Conservation (phyloP, 306 rosid genomes). For the Nissolia schottii region DNA sequence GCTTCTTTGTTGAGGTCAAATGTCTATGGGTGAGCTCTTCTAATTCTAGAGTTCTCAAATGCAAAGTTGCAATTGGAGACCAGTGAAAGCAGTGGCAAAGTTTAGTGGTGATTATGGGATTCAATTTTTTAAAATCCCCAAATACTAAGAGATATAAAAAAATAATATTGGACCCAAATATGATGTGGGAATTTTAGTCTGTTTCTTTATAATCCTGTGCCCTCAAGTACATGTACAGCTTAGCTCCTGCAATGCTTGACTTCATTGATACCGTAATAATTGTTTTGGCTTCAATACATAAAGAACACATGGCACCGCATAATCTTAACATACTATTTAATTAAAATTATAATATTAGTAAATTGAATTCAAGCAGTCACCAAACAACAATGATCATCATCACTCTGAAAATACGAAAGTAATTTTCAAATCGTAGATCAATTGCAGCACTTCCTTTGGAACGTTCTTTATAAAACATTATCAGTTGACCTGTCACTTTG, state of each 20-base stretch:
- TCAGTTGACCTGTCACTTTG: not conserved
- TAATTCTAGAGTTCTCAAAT: not conserved
- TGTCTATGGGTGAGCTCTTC: not conserved
- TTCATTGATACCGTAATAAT: too few relatives aligned
- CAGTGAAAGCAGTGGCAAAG: not conserved
- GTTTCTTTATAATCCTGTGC: not conserved
- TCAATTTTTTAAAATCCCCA: not conserved
- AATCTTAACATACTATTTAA: not conserved
- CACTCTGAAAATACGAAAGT: too few relatives aligned
- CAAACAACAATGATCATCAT: not conserved
- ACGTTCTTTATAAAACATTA: not conserved
- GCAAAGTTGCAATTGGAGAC: not conserved
- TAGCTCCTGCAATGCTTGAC: too few relatives aligned
- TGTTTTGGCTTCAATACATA: too few relatives aligned
- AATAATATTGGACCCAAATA: not conserved
- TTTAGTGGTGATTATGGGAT: not conserved
- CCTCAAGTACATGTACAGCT: too few relatives aligned
- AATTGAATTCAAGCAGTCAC: not conserved
- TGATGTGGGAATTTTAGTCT: not conserved
- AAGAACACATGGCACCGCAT: too few relatives aligned
- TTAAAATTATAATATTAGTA: not conserved
- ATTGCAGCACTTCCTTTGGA: too few relatives aligned
- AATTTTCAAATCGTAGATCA: too few relatives aligned
- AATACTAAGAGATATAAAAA: too few relatives aligned
- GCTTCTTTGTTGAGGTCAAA: not conserved